Base-by-base conservation (phyloP, 2,329 filamentous ascomycete species). In the Didymella keratinophila region DNA sequence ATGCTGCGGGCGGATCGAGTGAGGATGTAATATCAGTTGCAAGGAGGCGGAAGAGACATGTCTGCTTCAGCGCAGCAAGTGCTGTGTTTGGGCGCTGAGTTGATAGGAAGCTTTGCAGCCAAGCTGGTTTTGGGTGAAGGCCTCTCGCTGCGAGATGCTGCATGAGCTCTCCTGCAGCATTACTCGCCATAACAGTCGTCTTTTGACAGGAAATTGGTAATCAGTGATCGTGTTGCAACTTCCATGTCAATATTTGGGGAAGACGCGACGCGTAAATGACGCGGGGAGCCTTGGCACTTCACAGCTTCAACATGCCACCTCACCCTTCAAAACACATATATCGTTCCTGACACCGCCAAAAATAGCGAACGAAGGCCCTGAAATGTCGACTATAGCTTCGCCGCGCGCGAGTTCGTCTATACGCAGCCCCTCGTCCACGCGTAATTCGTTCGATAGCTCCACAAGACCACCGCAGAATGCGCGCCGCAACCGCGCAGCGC, bases 11-110 rank as follows among this genome's bases (percentile, higher is more conserved):
- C 61, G 18, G 81, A 32, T 69, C 65, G 8, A 88, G 78, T 0
- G 89, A 84, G 3, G 81, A 79, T 1, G 89, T 89, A 62, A 98
- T 85, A 78, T 97, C 91, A 36, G 89, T 86, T 28, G 89, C 85
- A 5, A 97, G 85, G 11, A 98, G 81, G 52, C 92, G 92, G 66
- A 93, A 89, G 64, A 90, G 87, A 36, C 90, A 90, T 2, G 93
- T 95, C 61, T 92, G 91, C 55, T 90, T 82, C 20, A 96, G 83
- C 4, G 90, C 89, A 27, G 87, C 85, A 1, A 93, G 77, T 0
- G 91, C 88, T 1, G 86, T 87, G 37, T 75, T 73, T 66, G 84
- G 77, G 76, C 80, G 77, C 49, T 81, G 84, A 16, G 83, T 80
- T 10, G 84, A 77, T 58, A 90, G 73, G 72, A 94, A 87, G 55